Base-by-base conservation (phyloP, 305 asterid species). In the Fraxinus floribunda region DNA sequence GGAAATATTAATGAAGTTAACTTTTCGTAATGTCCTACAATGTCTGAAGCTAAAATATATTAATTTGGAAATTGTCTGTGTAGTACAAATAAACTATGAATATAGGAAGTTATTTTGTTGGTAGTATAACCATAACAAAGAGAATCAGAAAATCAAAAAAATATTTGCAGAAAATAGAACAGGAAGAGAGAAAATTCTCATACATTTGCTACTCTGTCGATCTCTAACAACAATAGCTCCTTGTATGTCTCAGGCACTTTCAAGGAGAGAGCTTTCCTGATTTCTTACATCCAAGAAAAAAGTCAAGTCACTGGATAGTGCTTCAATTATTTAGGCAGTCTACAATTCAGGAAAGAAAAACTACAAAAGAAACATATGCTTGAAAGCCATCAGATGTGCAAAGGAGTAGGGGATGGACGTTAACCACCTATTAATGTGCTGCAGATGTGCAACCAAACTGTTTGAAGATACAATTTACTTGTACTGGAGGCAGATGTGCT, bases 241-340 rank as follows among this genome's bases (percentile, higher is more conserved):
- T 93, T 93, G 78, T 97, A 93, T 3, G 94, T 92, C 84, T 94
- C 98, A 0, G 98, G 98, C 78, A 96, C 97, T 91, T 92, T 93
- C 79, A 89, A 92, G 91, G 93, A 88, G 68, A 96, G 94, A 86
- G 85, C 85, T 90, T 90, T 93, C 96, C 97, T 91, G 88, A 96
- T 92, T 86, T 96, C 99, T 95, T 86, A 79, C 75, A 91, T 80
- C 79, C 90, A 89, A 46, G 80, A 57, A 86, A 86, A 78, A 77
- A 71, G 80, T 80, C 77, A 85, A 77, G 68, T 72, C 81, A 85
- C 84, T 85, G 80, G 81, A 73, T 30, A 29, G 66, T 3, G 35
- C 18, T 52, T 76, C 75, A 86, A 76, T 36, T 55, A 22, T 24
- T 78, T 64, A 44, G 66, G 32, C 22, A 26, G 39, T 15, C 75